These are phyloP conservation scores for Cucumis melo DNA, from an alignment of 306 rosid species.

Conservation along the genomic window DNA sequence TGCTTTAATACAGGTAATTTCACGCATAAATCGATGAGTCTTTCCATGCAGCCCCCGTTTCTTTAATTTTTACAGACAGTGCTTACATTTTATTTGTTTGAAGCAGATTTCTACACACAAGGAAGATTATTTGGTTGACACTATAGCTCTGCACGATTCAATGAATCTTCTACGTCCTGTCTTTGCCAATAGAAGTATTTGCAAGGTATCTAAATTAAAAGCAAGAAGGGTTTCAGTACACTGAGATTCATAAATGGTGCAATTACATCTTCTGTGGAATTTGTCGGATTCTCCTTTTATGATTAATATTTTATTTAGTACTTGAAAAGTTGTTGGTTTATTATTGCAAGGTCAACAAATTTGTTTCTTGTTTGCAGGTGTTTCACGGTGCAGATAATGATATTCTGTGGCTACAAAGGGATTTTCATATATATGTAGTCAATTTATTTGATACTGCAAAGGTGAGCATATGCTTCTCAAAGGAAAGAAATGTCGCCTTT, in stretches of 20 bases:
- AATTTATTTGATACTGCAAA: slow-evolving; percentile 86
- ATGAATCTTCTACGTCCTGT: slow-evolving; percentile 57
- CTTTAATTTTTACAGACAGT: neutral
- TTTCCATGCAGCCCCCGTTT: neutral
- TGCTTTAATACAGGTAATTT: slow-evolving; percentile 56
- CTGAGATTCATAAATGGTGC: neutral
- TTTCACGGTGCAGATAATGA: slow-evolving; percentile 97
- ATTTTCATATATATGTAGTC: slow-evolving; percentile 78
- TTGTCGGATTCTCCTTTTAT: neutral
- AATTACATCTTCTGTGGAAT: neutral
- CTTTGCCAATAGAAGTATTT: slow-evolving; percentile 61
- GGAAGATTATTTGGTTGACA: slow-evolving; percentile 83
- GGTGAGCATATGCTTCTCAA: slow-evolving; percentile 22
- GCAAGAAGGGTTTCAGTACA: neutral
- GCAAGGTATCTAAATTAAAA: slow-evolving; percentile 38
- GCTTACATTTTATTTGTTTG: neutral
- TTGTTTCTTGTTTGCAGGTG: slow-evolving; percentile 40
- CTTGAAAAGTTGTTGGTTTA: neutral
- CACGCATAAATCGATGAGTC: neutral
- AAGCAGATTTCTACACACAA: slow-evolving; percentile 54
- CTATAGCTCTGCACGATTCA: slow-evolving; percentile 69
- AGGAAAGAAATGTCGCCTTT: neutral
- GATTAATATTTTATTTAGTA: neutral
- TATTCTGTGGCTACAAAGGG: slow-evolving; percentile 83
- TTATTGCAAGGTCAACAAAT: neutral